phyloP scores from a whole-genome alignment of 345 rosid genomes.

The Tarenaya hassleriana region DNA sequence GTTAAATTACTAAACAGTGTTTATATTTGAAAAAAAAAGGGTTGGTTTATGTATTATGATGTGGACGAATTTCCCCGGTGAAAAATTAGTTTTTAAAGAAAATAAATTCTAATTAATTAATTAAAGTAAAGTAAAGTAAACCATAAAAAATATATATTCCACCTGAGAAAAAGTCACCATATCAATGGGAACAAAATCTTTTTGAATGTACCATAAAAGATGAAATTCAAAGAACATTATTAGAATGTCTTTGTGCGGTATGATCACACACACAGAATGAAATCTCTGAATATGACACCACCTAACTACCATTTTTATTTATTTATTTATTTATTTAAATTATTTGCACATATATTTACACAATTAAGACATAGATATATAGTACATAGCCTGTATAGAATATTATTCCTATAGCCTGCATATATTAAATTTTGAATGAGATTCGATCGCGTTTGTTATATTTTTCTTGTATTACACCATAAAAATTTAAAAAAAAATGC shows the following conservation, averaged over 20 bases:
- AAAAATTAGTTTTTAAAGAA: no score
- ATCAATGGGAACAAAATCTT: conserved; percentile 35
- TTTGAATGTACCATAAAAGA: conserved; percentile 32
- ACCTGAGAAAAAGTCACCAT: conserved; percentile 29
- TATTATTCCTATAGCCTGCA: no score
- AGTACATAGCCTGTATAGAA: no score
- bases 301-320: conserved; percentile 19
- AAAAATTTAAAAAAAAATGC: no score
- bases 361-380: background rate
- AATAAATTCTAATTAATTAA: conserved; percentile 18
- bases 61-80: conserved; percentile 21
- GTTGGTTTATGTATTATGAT: conserved; percentile 21
- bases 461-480: no score
- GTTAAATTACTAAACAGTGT: conserved; percentile 17
- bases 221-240: conserved; percentile 25
- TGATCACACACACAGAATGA: conserved; percentile 26
- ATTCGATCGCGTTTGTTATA: no score
- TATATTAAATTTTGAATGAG: no score
- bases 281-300: conserved; percentile 20
- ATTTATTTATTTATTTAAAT: background rate
- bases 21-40: conserved; percentile 19
- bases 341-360: background rate
- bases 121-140: conserved; percentile 3
- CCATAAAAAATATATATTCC: conserved; percentile 28
- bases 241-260: conserved; percentile 26